Conservation (phyloP, 1,284 basidiomycete species). For the Agaricales sp. region DNA sequence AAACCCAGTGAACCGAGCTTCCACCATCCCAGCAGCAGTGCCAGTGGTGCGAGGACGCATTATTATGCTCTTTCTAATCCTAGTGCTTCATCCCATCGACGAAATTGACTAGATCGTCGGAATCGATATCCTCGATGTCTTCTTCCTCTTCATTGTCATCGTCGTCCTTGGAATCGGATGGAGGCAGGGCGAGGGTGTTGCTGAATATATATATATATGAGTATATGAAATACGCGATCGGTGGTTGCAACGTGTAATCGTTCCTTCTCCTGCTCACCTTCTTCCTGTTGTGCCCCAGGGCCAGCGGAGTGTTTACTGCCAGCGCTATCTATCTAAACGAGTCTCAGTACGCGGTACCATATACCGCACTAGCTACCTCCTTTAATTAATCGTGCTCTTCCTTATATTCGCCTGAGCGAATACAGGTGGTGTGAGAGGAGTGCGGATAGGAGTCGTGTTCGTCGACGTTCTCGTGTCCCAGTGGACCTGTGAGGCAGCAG, state of each 20-base stretch:
- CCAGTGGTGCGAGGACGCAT: too few relatives aligned
- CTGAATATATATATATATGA: too few relatives aligned
- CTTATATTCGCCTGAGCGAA: too few relatives aligned
- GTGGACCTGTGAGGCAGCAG: too few relatives aligned
- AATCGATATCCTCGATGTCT: conserved; percentile 53
- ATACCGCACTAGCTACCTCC: too few relatives aligned
- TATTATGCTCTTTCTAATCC: too few relatives aligned
- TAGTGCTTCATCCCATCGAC: conserved; percentile 22
- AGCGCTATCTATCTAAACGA: not conserved
- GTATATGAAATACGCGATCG: conserved; percentile 40
- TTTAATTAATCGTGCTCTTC: too few relatives aligned
- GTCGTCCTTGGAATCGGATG: conserved; percentile 12
- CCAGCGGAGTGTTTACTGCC: not conserved
- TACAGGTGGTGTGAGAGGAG: too few relatives aligned
- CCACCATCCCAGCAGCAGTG: too few relatives aligned
- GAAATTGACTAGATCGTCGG: conserved; percentile 43
- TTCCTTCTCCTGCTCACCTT: conserved; percentile 30
- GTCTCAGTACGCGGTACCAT: too few relatives aligned
- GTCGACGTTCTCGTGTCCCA: too few relatives aligned
- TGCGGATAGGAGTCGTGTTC: too few relatives aligned
- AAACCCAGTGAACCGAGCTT: not conserved
- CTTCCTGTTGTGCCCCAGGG: conserved; percentile 4
- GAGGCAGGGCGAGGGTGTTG: conserved; percentile 16
- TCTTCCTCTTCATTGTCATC: conserved; percentile 29
- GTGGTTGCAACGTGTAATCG: conserved; percentile 55